A percentile compares a stretch with the other conserved stretches of the same genome.
Evolutionary conservation across 1,284 basidiomycete species (phyloP).

Genomic region (Melampsora americana): DNA sequence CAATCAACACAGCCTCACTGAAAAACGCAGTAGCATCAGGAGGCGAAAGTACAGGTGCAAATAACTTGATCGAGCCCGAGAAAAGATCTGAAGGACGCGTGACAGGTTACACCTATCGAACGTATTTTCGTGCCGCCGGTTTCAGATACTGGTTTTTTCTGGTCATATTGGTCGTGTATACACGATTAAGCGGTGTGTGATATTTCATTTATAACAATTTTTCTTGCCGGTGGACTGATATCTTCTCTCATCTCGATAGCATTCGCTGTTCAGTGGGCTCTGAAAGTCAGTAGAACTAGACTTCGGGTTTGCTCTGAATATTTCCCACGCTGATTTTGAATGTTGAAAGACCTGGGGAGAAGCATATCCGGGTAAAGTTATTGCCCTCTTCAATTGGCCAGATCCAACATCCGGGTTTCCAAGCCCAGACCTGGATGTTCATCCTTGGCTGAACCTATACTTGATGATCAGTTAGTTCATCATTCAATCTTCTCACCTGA

Average conservation of each 20-base stretch:
- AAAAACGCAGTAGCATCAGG: neutral
- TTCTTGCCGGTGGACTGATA: slow-evolving; percentile 60
- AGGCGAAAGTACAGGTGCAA: slow-evolving; percentile 51
- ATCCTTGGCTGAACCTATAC: slow-evolving; percentile 38
- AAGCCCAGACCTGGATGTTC: slow-evolving; percentile 35
- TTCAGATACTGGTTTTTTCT: slow-evolving; percentile 62
- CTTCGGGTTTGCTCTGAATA: too few species aligned
- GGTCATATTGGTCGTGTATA: slow-evolving; percentile 60
- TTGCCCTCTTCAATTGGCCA: slow-evolving; percentile 4
- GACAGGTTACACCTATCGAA: slow-evolving; percentile 60
- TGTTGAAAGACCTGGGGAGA: slow-evolving; percentile 41
- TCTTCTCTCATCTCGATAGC: slow-evolving; percentile 6
- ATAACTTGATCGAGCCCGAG: slow-evolving; percentile 65
- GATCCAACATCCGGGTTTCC: slow-evolving; percentile 41
- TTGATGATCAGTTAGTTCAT: slow-evolving; percentile 22
- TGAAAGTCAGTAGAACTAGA: slow-evolving; percentile 39
- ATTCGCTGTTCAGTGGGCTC: slow-evolving; percentile 39
- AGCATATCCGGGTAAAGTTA: slow-evolving; percentile 25
- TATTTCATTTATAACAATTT: slow-evolving; percentile 67
- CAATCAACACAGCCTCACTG: neutral
- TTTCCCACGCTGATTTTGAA: too few species aligned
- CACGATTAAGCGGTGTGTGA: slow-evolving; percentile 62
- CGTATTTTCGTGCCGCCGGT: slow-evolving; percentile 65
- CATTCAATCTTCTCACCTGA: neutral
- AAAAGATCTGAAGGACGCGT: slow-evolving; percentile 66